These are phyloP conservation scores for Dillenia turbinata DNA, from an alignment of 164 flowering plant genomes.

Conservation along the genomic window DNA sequence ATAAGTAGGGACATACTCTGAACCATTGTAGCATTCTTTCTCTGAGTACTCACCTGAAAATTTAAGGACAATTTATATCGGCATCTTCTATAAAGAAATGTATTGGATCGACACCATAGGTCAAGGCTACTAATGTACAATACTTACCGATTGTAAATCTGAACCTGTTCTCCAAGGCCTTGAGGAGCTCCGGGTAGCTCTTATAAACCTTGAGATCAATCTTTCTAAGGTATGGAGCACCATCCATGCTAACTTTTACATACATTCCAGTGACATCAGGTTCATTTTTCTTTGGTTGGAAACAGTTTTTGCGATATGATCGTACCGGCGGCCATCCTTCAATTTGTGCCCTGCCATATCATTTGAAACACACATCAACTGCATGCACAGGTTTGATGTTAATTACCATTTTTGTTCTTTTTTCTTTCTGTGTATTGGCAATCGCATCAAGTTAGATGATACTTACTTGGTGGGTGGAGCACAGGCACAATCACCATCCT, in stretches of 20 bases:
- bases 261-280: conserved; percentile 32
- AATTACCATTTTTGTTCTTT: not conserved
- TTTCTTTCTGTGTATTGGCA: not conserved
- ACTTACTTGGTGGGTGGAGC: conserved; percentile 61
- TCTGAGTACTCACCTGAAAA: conserved; percentile 50
- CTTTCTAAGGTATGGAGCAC: conserved; percentile 84
- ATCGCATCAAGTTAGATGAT: not conserved
- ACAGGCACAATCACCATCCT: conserved; percentile 18
- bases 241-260: conserved; percentile 83
- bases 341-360: conserved; percentile 53
- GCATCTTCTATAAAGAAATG: not conserved
- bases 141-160: conserved; percentile 50
- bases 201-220: conserved; percentile 61
- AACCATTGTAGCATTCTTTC: conserved; percentile 65
- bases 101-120: not conserved
- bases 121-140: too few species aligned
- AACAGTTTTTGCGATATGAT: conserved; percentile 50
- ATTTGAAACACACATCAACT: not conserved
- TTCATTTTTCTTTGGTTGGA: conserved; percentile 39
- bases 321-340: conserved; percentile 92
- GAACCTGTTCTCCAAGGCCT: conserved; percentile 70
- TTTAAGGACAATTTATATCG: not conserved
- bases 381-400: not conserved
- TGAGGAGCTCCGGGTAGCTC: conserved; percentile 53
- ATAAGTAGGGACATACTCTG: conserved; percentile 67